Evolutionary conservation across 192 early-diverging fungal genomes (phyloP).

Genomic region (Backusella luteola): DNA sequence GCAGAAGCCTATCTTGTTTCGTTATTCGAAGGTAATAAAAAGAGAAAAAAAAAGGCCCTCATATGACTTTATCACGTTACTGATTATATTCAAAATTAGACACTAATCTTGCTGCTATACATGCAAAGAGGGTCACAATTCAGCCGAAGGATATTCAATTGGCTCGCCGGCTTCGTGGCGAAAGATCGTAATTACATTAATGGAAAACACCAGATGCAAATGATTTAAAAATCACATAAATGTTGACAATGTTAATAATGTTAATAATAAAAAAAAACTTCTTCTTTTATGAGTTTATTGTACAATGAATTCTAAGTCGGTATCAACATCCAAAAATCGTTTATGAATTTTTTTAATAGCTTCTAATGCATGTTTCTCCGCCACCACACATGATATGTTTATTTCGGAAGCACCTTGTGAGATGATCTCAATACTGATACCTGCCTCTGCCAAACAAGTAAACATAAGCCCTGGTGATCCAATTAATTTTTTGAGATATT

Average conservation of each 20-base stretch:
- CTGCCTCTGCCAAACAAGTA: constrained; percentile 67
- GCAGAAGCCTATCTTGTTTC: constrained; percentile 91
- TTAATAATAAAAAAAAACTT: neutral
- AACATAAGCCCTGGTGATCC: constrained; percentile 87
- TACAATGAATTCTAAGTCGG: constrained; percentile 10
- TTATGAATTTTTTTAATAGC: constrained; percentile 83
- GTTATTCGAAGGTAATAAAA: constrained; percentile 42
- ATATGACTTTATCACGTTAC: neutral
- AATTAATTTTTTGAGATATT: constrained; percentile 86
- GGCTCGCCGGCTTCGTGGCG: constrained; percentile 92
- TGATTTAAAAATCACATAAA: neutral
- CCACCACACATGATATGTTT: constrained; percentile 91
- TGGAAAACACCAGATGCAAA: neutral
- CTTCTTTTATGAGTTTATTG: neutral
- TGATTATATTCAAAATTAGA: constrained; percentile 51
- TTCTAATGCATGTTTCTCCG: constrained; percentile 51
- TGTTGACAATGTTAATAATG: neutral
- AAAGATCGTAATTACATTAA: constrained; percentile 65
- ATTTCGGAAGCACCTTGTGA: constrained; percentile 94
- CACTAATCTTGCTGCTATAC: constrained; percentile 96
- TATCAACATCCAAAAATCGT: constrained; percentile 41
- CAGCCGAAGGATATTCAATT: constrained; percentile 99
- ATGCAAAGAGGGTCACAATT: constrained; percentile 99
- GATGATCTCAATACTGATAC: constrained; percentile 94
- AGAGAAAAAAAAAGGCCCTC: neutral